Evolutionary conservation across 257 asterid species (phyloP).

Genomic region (Solanum chiquidenum): DNA sequence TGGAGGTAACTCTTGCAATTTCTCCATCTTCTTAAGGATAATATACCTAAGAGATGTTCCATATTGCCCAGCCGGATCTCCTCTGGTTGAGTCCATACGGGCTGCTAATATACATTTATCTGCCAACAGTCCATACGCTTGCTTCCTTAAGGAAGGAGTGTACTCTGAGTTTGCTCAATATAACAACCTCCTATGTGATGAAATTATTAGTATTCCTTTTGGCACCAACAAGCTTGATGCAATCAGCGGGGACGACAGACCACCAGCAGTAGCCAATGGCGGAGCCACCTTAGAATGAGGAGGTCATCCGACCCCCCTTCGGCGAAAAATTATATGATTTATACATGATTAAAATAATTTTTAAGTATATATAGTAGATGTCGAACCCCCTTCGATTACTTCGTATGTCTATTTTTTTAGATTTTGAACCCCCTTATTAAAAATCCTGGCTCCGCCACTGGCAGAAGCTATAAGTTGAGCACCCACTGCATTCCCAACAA

Average conservation of each 20-base stretch:
- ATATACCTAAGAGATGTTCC: slow-evolving; percentile 55
- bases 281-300: too few species aligned
- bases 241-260: slow-evolving; percentile 72
- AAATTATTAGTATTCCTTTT: slow-evolving; percentile 46
- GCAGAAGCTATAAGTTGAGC: slow-evolving; percentile 95
- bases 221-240: slow-evolving; percentile 94
- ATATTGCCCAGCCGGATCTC: slow-evolving; percentile 73
- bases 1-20: slow-evolving; percentile 98
- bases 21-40: slow-evolving; percentile 78
- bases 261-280: slow-evolving; percentile 99
- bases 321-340: too few species aligned
- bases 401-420: too few species aligned
- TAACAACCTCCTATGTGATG: slow-evolving; percentile 60
- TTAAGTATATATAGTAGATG: too few species aligned
- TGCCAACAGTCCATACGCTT: slow-evolving; percentile 89
- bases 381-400: too few species aligned
- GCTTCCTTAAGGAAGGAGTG: slow-evolving; percentile 83
- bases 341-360: too few species aligned
- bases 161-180: slow-evolving; percentile 74
- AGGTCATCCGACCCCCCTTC: too few species aligned
- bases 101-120: slow-evolving; percentile 86
- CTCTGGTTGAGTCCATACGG: slow-evolving; percentile 76
- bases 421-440: too few species aligned
- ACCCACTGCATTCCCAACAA: slow-evolving; percentile 90
- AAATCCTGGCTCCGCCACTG: too few species aligned